Evolutionary conservation across 1,284 basidiomycete genomes (phyloP), one percentile per base, ranked within the genome.

Genomic region (Phylloboletellus chloephorus): DNA sequence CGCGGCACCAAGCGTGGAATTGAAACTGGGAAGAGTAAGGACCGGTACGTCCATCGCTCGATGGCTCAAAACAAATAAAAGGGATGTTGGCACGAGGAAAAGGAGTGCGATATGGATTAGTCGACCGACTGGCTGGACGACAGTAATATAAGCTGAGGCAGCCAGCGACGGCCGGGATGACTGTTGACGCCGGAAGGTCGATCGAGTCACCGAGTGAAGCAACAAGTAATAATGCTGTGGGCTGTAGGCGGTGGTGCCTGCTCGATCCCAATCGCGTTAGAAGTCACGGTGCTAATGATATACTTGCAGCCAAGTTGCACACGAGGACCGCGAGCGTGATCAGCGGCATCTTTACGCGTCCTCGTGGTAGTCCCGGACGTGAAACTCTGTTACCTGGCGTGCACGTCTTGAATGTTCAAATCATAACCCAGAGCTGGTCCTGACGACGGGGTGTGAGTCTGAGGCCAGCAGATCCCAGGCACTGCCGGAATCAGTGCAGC

Each of bases 1-100:
- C 36, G 70, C 62, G 13, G 80, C 78, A 34, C 79, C 79, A 7
- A 82, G 67, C 1, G 79, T 82, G 50, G 69, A 67, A 57, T 74
- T 67, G 37, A 76, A 47, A 3, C 40, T 51, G 1, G 50, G 33
- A 28, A 37, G 25, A 26, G 22, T 5, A 10, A 5, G 23, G 11
- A 40, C 10, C 13, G 19, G 31, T 38, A n/a, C 12, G 9, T 16
- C 6, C 61, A 63, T 59, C 19, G 35, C 34, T 36, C 8, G 16
- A 30, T 30, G 15, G 15, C 17, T 30, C 11, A 10, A 16, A 30
- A 13, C 29, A 19, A 35, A 47, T 38, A 31, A 29, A 37, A 37
- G 11, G 30, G 21, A 8, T 11, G 17, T n/a, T n/a, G n/a, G 21
- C 24, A 30, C 29, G 11, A 11, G 26, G 37, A 15, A 25, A 44